Conservation (phyloP, 2,329 filamentous ascomycete species). For the Ceratocystis cacaofunesta region DNA sequence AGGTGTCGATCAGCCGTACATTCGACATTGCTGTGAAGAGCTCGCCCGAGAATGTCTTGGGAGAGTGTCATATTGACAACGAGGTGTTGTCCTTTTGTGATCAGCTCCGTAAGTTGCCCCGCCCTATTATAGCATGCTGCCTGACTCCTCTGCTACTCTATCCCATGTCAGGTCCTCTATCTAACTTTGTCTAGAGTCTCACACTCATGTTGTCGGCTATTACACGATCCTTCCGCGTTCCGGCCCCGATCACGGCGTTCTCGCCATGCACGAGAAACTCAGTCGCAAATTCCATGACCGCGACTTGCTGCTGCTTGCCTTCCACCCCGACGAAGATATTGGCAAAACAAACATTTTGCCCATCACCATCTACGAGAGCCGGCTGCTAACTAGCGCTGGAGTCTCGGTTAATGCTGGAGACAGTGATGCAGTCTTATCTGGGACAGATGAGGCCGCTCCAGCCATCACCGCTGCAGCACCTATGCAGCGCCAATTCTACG, state of each 20-base stretch:
- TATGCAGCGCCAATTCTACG: constrained; percentile 58
- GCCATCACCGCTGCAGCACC: constrained; percentile 35
- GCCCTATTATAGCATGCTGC: background rate
- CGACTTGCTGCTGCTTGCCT: constrained; percentile 70
- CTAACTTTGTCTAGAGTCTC: constrained; percentile 53
- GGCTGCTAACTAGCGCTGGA: background rate
- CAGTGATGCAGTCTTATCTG: constrained; percentile 24
- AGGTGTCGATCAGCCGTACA: constrained; percentile 82
- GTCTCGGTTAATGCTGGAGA: constrained; percentile 55
- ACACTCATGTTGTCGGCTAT: constrained; percentile 81
- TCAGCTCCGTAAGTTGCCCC: background rate
- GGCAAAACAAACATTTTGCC: constrained; percentile 60
- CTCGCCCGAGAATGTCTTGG: constrained; percentile 36
- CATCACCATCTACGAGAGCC: constrained; percentile 76
- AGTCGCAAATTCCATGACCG: constrained; percentile 66
- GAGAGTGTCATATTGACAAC: background rate
- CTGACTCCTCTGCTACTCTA: background rate
- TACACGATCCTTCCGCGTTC: constrained; percentile 62
- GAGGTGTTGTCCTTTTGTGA: constrained; percentile 8
- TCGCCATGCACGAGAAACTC: constrained; percentile 66
- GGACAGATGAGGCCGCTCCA: constrained; percentile 39
- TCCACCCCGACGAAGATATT: constrained; percentile 53
- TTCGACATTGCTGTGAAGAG: constrained; percentile 57
- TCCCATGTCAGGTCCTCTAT: background rate
- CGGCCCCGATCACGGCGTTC: constrained; percentile 53